phyloP scores from a whole-genome alignment of 768 basidiomycete species.

The Pleurotus sapidus region DNA sequence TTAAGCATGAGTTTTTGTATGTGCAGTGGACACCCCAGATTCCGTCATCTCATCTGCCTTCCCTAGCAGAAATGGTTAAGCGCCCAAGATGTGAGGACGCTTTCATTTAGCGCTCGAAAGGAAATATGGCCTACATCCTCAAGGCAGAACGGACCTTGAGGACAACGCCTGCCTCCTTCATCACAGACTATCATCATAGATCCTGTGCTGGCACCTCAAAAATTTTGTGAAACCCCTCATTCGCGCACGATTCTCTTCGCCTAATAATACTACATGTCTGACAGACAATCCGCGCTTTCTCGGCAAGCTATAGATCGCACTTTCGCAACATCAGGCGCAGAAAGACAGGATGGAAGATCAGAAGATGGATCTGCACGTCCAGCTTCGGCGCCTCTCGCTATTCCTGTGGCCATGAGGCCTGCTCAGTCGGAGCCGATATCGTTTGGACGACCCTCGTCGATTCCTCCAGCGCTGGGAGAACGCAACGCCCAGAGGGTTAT shows the following conservation, averaged over 20 bases:
- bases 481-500: not conserved
- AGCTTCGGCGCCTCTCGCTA: not conserved
- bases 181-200: not conserved
- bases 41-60: too few species aligned
- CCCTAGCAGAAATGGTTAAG: not conserved
- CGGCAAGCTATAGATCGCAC: not conserved
- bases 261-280: not conserved
- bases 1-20: too few species aligned
- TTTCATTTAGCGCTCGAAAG: not conserved
- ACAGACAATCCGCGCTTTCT: not conserved
- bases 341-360: not conserved
- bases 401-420: not conserved
- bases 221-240: too few species aligned
- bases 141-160: not conserved
- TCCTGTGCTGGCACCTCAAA: too few species aligned
- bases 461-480: constrained; percentile 13
- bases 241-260: too few species aligned
- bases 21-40: too few species aligned
- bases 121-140: not conserved
- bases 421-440: not conserved
- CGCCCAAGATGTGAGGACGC: not conserved
- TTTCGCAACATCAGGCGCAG: not conserved
- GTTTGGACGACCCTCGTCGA: constrained; percentile 15
- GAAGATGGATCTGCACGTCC: not conserved
- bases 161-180: not conserved